Percentiles rank a stretch among this genome's conserved stretches.
phyloP scores from a whole-genome alignment of 106 monocot genomes.

The Allium cepa region DNA sequence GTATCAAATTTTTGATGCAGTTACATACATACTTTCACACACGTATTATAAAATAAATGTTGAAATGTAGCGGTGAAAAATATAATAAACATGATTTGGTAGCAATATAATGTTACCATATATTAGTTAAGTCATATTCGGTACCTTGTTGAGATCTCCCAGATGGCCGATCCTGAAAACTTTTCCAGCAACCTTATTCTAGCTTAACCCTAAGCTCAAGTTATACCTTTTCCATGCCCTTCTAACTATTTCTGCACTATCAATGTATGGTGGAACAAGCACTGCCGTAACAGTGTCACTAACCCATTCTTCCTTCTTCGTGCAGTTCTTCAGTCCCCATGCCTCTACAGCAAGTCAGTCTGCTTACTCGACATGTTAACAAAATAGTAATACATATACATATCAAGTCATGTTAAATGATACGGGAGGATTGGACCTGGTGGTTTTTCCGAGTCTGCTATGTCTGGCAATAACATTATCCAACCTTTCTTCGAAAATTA shows the following conservation, averaged over 20 bases:
- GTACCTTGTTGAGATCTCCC: constrained; percentile 80
- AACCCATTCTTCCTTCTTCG: constrained; percentile 79
- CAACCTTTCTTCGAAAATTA: constrained; percentile 87
- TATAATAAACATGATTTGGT: no score
- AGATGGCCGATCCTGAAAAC: constrained; percentile 92
- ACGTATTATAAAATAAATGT: no score
- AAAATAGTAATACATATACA: no score
- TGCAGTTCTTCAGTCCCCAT: constrained; percentile 93
- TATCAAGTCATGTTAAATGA: no score
- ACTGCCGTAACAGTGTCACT: constrained; percentile 92
- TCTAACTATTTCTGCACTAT: constrained; percentile 72
- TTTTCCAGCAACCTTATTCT: constrained; percentile 95
- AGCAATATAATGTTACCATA: no score
- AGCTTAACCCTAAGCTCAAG: constrained; percentile 77
- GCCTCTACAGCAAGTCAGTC: constrained; percentile 79
- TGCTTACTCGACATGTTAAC: background rate
- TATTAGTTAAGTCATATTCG: no score
- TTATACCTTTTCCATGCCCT: constrained; percentile 90
- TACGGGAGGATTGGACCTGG: constrained; percentile 64
- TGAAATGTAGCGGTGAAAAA: no score
- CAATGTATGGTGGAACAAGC: constrained; percentile 63
- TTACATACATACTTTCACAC: no score
- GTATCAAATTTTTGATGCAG: no score
- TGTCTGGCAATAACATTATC: constrained; percentile 84
- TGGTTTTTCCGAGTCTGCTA: constrained; percentile 68